These are phyloP conservation scores for Globisporangium radiosum DNA, from an alignment of 352 stramenopile species.

Conservation along the genomic window DNA sequence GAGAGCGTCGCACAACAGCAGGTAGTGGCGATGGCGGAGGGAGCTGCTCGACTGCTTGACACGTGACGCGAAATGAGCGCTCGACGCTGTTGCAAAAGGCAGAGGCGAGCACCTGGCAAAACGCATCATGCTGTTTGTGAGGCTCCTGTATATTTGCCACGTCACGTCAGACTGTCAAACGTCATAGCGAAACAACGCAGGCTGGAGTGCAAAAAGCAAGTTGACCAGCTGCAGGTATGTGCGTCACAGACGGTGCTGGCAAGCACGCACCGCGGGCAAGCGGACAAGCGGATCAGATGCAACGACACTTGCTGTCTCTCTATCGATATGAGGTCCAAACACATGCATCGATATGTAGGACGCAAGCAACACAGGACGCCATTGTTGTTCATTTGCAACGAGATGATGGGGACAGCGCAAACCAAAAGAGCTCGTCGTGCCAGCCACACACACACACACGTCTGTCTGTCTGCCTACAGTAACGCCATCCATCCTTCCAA, in stretches of 20 bases:
- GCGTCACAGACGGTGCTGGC: no score
- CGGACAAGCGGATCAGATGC: background rate
- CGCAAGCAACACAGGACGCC: background rate
- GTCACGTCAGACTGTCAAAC: no score
- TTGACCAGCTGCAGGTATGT: background rate
- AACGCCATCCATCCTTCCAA: no score
- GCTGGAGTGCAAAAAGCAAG: background rate
- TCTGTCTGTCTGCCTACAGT: no score
- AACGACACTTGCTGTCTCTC: background rate
- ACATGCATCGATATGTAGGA: background rate
- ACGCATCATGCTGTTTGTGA: no score
- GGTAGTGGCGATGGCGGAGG: background rate
- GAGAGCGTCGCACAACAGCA: background rate
- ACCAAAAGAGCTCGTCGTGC: no score
- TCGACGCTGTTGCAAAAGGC: background rate
- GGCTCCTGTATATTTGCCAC: no score
- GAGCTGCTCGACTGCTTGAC: conserved; percentile 5
- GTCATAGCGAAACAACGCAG: no score
- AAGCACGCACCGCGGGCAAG: background rate
- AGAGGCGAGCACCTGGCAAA: no score
- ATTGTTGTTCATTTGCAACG: background rate
- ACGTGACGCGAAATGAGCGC: conserved; percentile 4
- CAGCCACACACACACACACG: no score
- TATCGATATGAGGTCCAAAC: no score
- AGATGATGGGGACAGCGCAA: no score